Conservation (phyloP, 768 basidiomycete genomes). For the Tricholoma flavovirens region DNA sequence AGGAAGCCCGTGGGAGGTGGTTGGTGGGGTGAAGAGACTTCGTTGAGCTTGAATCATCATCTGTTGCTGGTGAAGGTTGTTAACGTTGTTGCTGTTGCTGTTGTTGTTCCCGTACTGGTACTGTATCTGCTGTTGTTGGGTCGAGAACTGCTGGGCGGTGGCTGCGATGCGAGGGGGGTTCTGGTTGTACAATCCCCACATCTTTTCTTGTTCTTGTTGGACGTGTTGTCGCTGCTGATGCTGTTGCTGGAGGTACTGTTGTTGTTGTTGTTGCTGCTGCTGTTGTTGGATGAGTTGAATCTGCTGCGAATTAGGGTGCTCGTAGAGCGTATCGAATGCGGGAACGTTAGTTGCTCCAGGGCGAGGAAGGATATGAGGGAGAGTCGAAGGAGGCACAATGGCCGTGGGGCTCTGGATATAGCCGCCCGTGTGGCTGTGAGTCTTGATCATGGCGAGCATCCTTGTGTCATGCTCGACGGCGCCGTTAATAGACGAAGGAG, state of each 20-base stretch:
- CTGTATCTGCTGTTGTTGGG: not conserved
- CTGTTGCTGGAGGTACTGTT: constrained; percentile 11
- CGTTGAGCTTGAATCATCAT: constrained; percentile 27
- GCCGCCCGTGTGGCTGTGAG: constrained; percentile 5
- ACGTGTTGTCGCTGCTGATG: constrained; percentile 3
- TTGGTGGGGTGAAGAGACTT: constrained; percentile 37
- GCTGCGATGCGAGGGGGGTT: constrained; percentile 18
- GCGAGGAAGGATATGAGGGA: constrained; percentile 14
- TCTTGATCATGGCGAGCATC: constrained; percentile 17
- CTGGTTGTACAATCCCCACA: constrained; percentile 27
- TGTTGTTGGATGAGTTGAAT: constrained; percentile 5
- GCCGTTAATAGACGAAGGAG: constrained; percentile 19
- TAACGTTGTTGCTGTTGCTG: constrained; percentile 13
- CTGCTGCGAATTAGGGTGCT: constrained; percentile 2
- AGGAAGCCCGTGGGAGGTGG: constrained; percentile 31
- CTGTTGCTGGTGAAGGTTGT: constrained; percentile 15
- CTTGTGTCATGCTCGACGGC: constrained; percentile 16
- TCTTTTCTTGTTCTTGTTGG: constrained; percentile 19
- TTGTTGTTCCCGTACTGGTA: constrained; percentile 8
- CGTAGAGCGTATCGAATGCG: constrained; percentile 17
- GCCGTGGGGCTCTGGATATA: constrained; percentile 13
- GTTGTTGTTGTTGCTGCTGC: constrained; percentile 10
- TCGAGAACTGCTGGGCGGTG: constrained; percentile 9
- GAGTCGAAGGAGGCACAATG: constrained; percentile 1
- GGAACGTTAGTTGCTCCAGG: constrained; percentile 17